Conservation (phyloP, 352 stramenopile genomes). For the Thraustotheca clavata region DNA sequence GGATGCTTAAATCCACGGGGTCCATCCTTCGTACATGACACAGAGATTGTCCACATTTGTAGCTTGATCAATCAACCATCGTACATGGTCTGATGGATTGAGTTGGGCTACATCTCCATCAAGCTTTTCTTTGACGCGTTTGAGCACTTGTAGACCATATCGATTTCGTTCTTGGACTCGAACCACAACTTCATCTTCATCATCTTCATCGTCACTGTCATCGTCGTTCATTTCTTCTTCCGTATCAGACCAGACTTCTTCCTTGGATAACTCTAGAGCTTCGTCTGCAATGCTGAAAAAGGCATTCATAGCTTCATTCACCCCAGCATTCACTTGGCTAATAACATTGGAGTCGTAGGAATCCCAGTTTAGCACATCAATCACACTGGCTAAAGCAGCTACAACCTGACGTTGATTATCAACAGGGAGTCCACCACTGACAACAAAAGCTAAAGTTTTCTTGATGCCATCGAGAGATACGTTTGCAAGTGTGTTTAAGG, state of each 20-base stretch:
- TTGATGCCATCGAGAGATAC: not conserved
- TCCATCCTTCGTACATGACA: slow-evolving; percentile 87
- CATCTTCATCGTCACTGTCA: not conserved
- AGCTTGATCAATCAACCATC: slow-evolving; percentile 68
- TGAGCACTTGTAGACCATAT: slow-evolving; percentile 58
- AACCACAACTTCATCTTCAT: slow-evolving; percentile 6
- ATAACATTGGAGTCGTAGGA: not conserved
- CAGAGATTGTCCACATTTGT: slow-evolving; percentile 77
- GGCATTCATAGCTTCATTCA: not conserved
- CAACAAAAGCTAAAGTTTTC: not conserved
- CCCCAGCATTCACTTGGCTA: not conserved
- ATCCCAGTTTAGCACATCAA: not conserved
- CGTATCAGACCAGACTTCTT: not conserved
- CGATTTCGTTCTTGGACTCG: slow-evolving; percentile 34
- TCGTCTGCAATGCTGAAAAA: slow-evolving; percentile 15
- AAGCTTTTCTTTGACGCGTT: slow-evolving; percentile 69
- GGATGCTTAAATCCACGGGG: slow-evolving; percentile 72
- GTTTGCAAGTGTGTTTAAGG: slow-evolving; percentile 11
- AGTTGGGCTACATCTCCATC: slow-evolving; percentile 39
- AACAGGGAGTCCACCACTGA: not conserved
- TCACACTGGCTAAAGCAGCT: not conserved
- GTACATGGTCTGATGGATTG: slow-evolving; percentile 47
- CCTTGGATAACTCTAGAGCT: slow-evolving; percentile 11
- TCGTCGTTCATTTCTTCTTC: slow-evolving; percentile 3
- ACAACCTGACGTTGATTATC: not conserved